These are phyloP conservation scores for Malassezia sp. DNA, from an alignment of 1,284 basidiomycete species.

Conservation along the genomic window DNA sequence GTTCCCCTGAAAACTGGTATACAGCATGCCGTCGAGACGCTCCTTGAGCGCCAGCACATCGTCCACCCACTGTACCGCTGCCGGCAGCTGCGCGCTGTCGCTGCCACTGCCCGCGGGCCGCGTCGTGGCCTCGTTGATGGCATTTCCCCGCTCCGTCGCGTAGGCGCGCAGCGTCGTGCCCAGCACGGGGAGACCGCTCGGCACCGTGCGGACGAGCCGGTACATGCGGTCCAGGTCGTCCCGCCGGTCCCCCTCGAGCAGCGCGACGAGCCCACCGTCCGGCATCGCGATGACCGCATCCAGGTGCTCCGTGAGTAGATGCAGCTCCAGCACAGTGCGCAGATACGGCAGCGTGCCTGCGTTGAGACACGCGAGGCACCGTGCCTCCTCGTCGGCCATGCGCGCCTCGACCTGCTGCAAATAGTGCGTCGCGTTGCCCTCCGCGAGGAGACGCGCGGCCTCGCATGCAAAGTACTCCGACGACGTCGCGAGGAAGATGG, in stretches of 20 bases:
- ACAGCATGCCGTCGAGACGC: constrained; percentile 70
- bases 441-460: constrained; percentile 60
- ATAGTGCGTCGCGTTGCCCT: constrained; percentile 71
- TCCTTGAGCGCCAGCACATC: constrained; percentile 83
- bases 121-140: constrained; percentile 57
- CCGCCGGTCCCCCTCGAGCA: constrained; percentile 72
- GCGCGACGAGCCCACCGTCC: constrained; percentile 70
- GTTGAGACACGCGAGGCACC: constrained; percentile 80
- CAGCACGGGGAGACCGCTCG: constrained; percentile 54
- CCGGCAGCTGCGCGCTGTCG: constrained; percentile 27
- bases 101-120: neutral
- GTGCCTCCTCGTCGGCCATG: constrained; percentile 70
- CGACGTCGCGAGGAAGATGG: constrained; percentile 66
- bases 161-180: constrained; percentile 64
- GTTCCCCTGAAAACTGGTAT: constrained; percentile 61
- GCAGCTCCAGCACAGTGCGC: constrained; percentile 63
- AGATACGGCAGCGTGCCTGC: constrained; percentile 62
- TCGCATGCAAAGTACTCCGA: constrained; percentile 69
- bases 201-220: constrained; percentile 63
- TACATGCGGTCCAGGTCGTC: constrained; percentile 72
- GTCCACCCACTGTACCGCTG: constrained; percentile 86
- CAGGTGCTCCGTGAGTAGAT: constrained; percentile 69
- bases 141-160: constrained; percentile 63
- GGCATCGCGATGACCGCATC: constrained; percentile 64
- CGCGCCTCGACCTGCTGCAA: constrained; percentile 71